phyloP scores from a whole-genome alignment of 2,329 filamentous ascomycete genomes.

The Venturia nashicola region DNA sequence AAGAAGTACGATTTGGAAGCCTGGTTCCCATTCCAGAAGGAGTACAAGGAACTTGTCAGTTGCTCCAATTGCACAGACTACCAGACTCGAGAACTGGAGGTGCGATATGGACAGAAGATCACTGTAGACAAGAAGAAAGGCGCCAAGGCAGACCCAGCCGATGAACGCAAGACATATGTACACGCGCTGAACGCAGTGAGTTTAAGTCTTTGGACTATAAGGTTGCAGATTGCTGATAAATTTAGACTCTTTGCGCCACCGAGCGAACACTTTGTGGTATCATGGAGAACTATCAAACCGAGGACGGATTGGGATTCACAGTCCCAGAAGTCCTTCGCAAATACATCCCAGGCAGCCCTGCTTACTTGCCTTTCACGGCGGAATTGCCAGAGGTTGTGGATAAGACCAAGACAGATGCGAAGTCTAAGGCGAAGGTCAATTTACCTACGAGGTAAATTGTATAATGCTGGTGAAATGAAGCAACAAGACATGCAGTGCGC shows the following conservation, averaged over 20 bases:
- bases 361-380: conserved; percentile 80
- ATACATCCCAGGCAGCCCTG: conserved; percentile 80
- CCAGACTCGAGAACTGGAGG: conserved; percentile 86
- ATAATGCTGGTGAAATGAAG: not conserved
- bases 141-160: conserved; percentile 16
- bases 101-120: conserved; percentile 76
- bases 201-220: conserved; percentile 77
- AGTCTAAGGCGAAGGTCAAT: conserved; percentile 9
- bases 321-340: conserved; percentile 76
- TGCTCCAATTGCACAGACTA: conserved; percentile 99
- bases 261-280: conserved; percentile 82
- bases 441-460: not conserved
- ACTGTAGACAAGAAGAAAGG: conserved; percentile 74
- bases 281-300: conserved; percentile 92
- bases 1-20: conserved; percentile 96
- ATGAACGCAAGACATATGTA: conserved; percentile 76
- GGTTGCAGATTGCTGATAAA: conserved; percentile 87
- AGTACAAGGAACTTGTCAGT: conserved; percentile 86
- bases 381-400: conserved; percentile 33
- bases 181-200: conserved; percentile 79
- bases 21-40: conserved; percentile 90
- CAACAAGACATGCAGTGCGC: not conserved
- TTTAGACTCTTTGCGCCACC: conserved; percentile 60
- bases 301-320: conserved; percentile 64
- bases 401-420: conserved; percentile 18